Base-by-base conservation (phyloP, 768 basidiomycete species). In the Mycena venus region DNA sequence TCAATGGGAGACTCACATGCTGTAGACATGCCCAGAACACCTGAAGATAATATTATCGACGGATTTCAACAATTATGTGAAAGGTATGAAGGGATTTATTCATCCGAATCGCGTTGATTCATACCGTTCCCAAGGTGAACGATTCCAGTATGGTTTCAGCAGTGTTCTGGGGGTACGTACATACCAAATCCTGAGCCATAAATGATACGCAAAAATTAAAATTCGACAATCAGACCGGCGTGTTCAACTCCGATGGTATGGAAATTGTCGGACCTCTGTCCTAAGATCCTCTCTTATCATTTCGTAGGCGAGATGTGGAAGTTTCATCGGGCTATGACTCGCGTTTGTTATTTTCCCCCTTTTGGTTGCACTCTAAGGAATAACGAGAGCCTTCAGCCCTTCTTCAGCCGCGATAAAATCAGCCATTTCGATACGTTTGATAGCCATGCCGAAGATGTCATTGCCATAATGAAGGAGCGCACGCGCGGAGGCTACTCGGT, bases 171-270 rank as follows among this genome's bases (percentile, higher is more conserved):
- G 75, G 31, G 75, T 76, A 15, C 40, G 70, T 53, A 19, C 10
- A 0, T 32, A n/a, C n/a, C n/a, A n/a, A n/a, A n/a, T n/a, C n/a
- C n/a, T n/a, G n/a, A n/a, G n/a, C n/a, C n/a, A n/a, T n/a, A n/a
- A n/a, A n/a, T n/a, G n/a, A n/a, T n/a, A n/a, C n/a, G n/a, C n/a
- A n/a, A n/a, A n/a, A n/a, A n/a, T n/a, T n/a, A n/a, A n/a, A n/a
- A n/a, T n/a, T n/a, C n/a, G n/a, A n/a, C n/a, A n/a, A n/a, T n/a
- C 40, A 76, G 75, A 86, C 85, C 1, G 92, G 92, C 0, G 90
- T 92, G 0, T 92, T 92, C 82, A 91, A 89, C 71, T 86, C 90
- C 0, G 90, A 91, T 77, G 90, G 90, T 87, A 76, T 23, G 65
- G 23, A 27, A 11, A 4, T 3, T 25, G 12, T 2, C 14, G 40